A percentile compares a stretch with the other conserved stretches of the same genome.
phyloP scores from a whole-genome alignment of 106 monocot species.

The Gastrodia elata region DNA sequence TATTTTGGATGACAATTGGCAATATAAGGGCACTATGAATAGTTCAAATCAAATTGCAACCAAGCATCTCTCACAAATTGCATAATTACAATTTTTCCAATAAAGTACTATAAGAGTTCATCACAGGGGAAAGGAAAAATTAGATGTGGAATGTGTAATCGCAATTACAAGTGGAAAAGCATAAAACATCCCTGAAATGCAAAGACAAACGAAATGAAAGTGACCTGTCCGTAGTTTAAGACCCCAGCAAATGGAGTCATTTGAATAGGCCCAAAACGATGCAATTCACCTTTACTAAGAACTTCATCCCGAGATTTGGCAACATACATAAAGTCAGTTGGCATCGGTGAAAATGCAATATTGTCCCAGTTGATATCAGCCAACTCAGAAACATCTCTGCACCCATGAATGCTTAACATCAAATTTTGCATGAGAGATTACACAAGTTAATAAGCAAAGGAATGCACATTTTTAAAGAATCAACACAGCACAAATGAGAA shows the following conservation, averaged over 20 bases:
- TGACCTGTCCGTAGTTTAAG: constrained; percentile 69
- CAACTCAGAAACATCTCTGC: constrained; percentile 32
- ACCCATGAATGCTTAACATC: constrained; percentile 11
- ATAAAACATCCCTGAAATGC: not conserved
- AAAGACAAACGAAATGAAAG: not conserved
- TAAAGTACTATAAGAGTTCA: not conserved
- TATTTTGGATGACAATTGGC: too few relatives aligned
- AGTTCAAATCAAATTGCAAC: too few relatives aligned
- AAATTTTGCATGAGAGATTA: not conserved
- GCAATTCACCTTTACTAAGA: constrained; percentile 54
- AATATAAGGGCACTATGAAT: too few relatives aligned
- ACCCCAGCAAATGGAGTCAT: constrained; percentile 50
- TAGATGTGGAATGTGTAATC: not conserved
- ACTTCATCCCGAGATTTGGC: constrained; percentile 46
- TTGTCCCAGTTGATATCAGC: constrained; percentile 71
- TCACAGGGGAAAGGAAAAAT: not conserved
- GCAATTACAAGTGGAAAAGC: too few relatives aligned
- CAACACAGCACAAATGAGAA: not conserved
- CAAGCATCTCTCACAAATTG: too few relatives aligned
- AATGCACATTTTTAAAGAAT: not conserved
- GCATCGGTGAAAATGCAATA: constrained; percentile 56
- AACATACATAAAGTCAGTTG: constrained; percentile 79
- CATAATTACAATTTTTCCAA: too few relatives aligned
- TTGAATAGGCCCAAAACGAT: constrained; percentile 57
- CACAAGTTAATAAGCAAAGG: not conserved